Evolutionary conservation across 192 early-diverging fungal genomes (phyloP).

Genomic region (Chytriomyces confervae): DNA sequence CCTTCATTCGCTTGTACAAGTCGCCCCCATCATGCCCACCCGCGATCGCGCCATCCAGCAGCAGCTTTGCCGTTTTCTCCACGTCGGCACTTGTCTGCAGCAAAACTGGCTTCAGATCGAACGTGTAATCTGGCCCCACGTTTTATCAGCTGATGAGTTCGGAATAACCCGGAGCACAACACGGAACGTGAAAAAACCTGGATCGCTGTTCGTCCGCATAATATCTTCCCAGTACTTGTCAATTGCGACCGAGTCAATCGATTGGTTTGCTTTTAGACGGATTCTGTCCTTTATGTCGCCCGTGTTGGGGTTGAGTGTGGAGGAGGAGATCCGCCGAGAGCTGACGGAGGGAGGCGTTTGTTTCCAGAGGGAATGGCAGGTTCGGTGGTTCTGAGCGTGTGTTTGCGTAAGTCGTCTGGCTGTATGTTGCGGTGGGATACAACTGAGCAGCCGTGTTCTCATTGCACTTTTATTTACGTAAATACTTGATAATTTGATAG

Average conservation of each 20-base stretch:
- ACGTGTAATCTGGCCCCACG: not conserved
- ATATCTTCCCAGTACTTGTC: constrained; percentile 21
- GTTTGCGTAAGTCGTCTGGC: not conserved
- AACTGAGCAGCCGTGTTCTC: not conserved
- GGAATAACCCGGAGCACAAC: not conserved
- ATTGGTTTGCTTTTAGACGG: not conserved
- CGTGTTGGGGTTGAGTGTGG: not conserved
- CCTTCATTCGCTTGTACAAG: not conserved
- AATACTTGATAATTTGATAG: not conserved
- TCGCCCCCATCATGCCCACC: not conserved
- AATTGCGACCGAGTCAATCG: constrained; percentile 1
- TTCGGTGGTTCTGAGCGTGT: too few relatives aligned
- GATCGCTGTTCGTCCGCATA: constrained; percentile 14
- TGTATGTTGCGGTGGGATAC: not conserved
- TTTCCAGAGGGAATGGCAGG: not conserved
- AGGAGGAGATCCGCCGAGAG: not conserved
- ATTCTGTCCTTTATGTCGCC: not conserved
- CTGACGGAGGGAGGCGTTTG: not conserved
- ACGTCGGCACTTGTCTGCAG: not conserved
- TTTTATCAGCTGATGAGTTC: too few relatives aligned
- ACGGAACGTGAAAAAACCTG: not conserved
- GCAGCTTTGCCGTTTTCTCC: not conserved
- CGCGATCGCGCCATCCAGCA: constrained; percentile 6
- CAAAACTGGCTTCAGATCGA: not conserved
- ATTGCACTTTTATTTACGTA: not conserved